Evolutionary conservation across 202 grass and related monocot species (phyloP).

Genomic region (Carex arenaria): DNA sequence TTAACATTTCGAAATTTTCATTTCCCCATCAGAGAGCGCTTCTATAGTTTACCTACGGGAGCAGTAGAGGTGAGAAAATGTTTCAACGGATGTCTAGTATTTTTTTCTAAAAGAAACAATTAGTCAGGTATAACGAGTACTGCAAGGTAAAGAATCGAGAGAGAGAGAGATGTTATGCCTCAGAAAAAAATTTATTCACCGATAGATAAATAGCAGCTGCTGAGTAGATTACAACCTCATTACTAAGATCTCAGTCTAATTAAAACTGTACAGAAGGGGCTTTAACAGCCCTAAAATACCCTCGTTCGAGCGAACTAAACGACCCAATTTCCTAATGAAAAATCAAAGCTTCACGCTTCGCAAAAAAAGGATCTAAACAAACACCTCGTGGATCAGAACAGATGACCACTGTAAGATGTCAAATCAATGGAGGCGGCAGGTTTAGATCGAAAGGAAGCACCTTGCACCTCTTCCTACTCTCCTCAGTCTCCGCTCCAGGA

Average conservation of each 20-base stretch:
- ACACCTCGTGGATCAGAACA: not conserved
- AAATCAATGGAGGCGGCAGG: constrained; percentile 14
- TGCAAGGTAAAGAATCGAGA: not conserved
- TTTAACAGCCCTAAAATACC: not conserved
- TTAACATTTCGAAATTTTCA: not conserved
- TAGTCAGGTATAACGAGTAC: not conserved
- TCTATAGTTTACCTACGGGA: not conserved
- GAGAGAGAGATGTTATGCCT: not conserved
- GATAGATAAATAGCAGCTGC: not conserved
- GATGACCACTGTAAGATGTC: not conserved
- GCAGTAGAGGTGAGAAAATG: not conserved
- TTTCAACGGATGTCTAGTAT: not conserved
- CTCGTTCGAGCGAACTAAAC: not conserved
- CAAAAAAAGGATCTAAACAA: not conserved
- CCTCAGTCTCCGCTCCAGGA: constrained; percentile 4
- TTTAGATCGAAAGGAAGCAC: constrained; percentile 24
- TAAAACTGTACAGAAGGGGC: constrained; percentile 24
- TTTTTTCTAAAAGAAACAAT: not conserved
- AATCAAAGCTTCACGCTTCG: not conserved
- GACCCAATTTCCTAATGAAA: constrained; percentile 11
- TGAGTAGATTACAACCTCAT: constrained; percentile 10
- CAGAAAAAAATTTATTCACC: constrained; percentile 11
- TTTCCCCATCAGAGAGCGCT: not conserved
- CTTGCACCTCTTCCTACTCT: constrained; percentile 21
- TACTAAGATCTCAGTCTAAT: constrained; percentile 18